These are phyloP conservation scores for Malassezia caprae DNA, from an alignment of 1,284 basidiomycete genomes.

Conservation along the genomic window DNA sequence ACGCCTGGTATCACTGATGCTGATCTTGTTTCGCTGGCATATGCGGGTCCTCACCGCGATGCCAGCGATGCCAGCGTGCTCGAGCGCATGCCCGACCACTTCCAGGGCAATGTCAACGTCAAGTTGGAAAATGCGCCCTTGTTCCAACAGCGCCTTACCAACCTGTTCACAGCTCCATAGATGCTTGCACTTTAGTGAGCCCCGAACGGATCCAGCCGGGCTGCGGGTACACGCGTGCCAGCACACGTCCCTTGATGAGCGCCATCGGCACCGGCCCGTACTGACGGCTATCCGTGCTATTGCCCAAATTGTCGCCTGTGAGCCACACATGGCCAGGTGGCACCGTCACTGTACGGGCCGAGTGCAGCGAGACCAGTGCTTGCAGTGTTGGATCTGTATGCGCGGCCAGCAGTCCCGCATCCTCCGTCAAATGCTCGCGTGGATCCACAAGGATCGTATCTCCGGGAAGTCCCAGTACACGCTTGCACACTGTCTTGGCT, in stretches of 20 bases:
- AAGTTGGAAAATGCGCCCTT: constrained; percentile 17
- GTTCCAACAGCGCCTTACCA: constrained; percentile 13
- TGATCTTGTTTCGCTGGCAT: constrained; percentile 1
- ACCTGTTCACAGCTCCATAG: constrained; percentile 3
- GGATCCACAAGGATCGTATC: constrained; percentile 80
- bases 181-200: background rate
- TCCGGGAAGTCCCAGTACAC: constrained; percentile 78
- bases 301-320: constrained; percentile 73
- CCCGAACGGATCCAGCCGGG: constrained; percentile 4
- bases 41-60: constrained; percentile 4
- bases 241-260: constrained; percentile 65
- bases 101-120: constrained; percentile 11
- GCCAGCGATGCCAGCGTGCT: constrained; percentile 4
- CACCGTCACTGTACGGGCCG: constrained; percentile 13
- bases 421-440: constrained; percentile 40
- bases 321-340: constrained; percentile 61
- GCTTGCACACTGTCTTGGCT: constrained; percentile 68
- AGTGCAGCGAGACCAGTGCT: background rate
- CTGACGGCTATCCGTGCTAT: constrained; percentile 72
- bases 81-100: constrained; percentile 10
- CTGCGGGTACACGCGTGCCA: constrained; percentile 50
- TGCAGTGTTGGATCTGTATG: background rate
- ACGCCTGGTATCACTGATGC: background rate
- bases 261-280: constrained; percentile 86
- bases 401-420: background rate